Evolutionary conservation across 2,329 filamentous ascomycete species (phyloP).

Genomic region (Aspergillus luchuensis): DNA sequence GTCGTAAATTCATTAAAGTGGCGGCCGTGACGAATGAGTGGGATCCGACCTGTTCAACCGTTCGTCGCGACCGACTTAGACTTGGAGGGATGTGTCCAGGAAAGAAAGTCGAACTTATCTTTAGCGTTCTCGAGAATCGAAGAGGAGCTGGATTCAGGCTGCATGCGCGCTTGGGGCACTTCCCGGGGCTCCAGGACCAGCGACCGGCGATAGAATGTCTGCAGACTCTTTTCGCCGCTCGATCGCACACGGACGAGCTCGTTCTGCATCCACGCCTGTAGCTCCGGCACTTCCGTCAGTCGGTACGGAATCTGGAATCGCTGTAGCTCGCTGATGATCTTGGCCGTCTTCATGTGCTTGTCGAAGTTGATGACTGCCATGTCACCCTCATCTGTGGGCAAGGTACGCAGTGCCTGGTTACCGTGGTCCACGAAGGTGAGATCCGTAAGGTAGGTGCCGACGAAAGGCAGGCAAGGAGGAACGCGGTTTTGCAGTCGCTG

Average conservation of each 20-base stretch:
- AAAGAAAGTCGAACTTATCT: slow-evolving; percentile 56
- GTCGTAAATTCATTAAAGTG: slow-evolving; percentile 26
- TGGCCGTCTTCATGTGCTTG: slow-evolving; percentile 91
- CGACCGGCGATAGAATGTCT: slow-evolving; percentile 78
- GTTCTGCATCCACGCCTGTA: slow-evolving; percentile 89
- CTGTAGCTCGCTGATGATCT: slow-evolving; percentile 93
- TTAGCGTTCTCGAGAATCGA: slow-evolving; percentile 45
- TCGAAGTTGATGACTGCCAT: slow-evolving; percentile 94
- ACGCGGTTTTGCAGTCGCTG: slow-evolving; percentile 81
- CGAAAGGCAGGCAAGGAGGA: slow-evolving; percentile 89
- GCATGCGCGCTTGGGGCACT: slow-evolving; percentile 25
- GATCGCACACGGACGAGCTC: slow-evolving; percentile 76
- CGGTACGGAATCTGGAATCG: slow-evolving; percentile 94
- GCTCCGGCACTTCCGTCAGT: slow-evolving; percentile 76
- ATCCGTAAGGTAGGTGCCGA: slow-evolving; percentile 95
- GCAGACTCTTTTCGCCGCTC: slow-evolving; percentile 62
- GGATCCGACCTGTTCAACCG: slow-evolving; percentile 25
- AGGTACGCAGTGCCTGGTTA: slow-evolving; percentile 80
- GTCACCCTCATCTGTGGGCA: slow-evolving; percentile 65
- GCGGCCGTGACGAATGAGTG: slow-evolving; percentile 6
- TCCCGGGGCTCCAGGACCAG: slow-evolving; percentile 73
- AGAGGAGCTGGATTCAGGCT: slow-evolving; percentile 33
- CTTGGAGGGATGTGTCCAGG: slow-evolving; percentile 52
- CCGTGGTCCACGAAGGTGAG: slow-evolving; percentile 94
- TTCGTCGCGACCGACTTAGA: slow-evolving; percentile 42